A percentile compares a stretch with the other conserved stretches of the same genome.
phyloP scores from a whole-genome alignment of 2,329 filamentous ascomycete species.

The Alternaria angustiovoidea region DNA sequence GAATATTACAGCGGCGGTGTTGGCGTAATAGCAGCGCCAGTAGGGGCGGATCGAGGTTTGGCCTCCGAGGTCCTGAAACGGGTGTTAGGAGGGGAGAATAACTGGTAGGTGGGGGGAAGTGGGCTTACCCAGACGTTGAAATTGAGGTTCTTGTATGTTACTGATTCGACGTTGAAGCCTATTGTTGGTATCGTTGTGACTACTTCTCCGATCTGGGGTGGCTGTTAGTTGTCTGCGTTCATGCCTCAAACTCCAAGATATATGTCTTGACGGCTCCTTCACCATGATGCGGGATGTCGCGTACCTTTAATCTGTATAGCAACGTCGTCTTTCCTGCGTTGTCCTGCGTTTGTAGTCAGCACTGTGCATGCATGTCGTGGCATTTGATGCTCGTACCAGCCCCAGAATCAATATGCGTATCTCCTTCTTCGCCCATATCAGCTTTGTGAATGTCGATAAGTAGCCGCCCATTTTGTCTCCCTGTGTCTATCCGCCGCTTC shows the following conservation, averaged over 20 bases:
- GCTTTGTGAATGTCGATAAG: conserved; percentile 40
- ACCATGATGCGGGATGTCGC: neutral
- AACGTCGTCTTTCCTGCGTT: conserved; percentile 98
- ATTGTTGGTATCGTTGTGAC: conserved; percentile 99
- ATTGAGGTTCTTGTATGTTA: conserved; percentile 97
- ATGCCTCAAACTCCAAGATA: neutral
- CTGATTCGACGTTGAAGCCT: conserved; percentile 98
- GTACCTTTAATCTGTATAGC: conserved; percentile 92
- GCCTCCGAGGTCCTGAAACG: conserved; percentile 80
- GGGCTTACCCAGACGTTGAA: conserved; percentile 95
- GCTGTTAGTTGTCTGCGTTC: neutral
- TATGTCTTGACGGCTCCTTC: neutral
- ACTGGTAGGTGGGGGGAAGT: neutral
- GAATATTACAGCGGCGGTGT: conserved; percentile 98
- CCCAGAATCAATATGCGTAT: conserved; percentile 95
- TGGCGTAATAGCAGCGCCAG: conserved; percentile 99
- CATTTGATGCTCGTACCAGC: conserved; percentile 68
- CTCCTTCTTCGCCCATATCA: conserved; percentile 88
- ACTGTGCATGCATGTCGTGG: neutral
- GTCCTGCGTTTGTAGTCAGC: conserved; percentile 68
- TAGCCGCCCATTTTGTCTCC: conserved; percentile 44
- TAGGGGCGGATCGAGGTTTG: conserved; percentile 99
- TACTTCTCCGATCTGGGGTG: conserved; percentile 86
- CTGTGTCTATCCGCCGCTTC: conserved; percentile 20
- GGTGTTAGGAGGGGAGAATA: neutral